Evolutionary conservation across 306 rosid genomes (phyloP), one percentile per base, ranked within the genome.

Genomic region (Phaseolus lunatus): DNA sequence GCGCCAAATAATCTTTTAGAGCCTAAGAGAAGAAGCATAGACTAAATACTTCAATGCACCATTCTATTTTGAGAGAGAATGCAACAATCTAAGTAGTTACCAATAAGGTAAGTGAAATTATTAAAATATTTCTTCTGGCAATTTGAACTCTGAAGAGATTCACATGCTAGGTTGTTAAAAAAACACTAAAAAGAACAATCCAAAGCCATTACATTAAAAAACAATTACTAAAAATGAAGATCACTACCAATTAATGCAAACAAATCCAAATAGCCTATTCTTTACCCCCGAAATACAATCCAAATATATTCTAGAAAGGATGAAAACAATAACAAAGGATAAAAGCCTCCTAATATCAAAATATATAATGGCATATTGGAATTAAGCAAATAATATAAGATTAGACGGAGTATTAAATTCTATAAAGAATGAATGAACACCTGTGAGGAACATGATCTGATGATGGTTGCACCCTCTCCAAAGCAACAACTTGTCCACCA

Each of bases 401-500:
- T 24, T 7, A 76, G 26, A 56, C 23, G 68, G 63, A 63, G 22
- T 9, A 65, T 13, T 33, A 24, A 56, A 41, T 47, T 20, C 14
- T 49, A 70, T 58, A 24, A 63, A 54, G 41, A 77, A 74, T 62
- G 12, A 58, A 68, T 45, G 16, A 67, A 63, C 33, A 92, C 99
- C 99, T 89, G 78, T 95, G 99, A 77, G 90, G 91, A 85, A 95
- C 99, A 81, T 95, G 97, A 85, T 95, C 99, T 57, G 94, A 89
- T 67, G 99, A 95, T 67, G 99, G 97, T 68, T 95, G 97, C 78
- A 95, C 99, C 78, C 99, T 93, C 85, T 95, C 99, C 78, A 95
- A 73, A 65, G 91, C 86, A 78, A 95, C 93, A 85, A 95, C 70
- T 76, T 90, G 97, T 64, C 92, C 99, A 59, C 97, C 97, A 83